Base-by-base conservation (phyloP, 371 early-diverging fungal genomes). In the Mortierella sp. region DNA sequence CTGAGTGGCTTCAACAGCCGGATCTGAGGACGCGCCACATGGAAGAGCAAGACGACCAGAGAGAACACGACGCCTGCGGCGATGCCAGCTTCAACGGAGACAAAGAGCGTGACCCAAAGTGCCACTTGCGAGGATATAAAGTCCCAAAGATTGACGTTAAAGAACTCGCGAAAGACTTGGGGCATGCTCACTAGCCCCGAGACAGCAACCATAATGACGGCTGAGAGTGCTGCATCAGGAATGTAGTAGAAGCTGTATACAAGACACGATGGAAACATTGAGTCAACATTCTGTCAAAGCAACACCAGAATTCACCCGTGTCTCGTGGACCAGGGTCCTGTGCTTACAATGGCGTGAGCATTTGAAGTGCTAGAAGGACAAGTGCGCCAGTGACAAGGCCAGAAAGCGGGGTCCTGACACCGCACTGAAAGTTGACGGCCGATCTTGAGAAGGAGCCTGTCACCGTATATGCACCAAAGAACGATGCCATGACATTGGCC, bases 381-480 rank as follows among this genome's bases (percentile, higher is more conserved):
- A 94, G 82, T 21, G 82, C 59, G 5, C 85, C 93, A 2, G 93
- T 90, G 76, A 94, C 86, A 19, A 94, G 72, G 38, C 93, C 92
- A 6, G 93, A 93, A 19, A 93, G 73, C 2, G 97, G 95, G 0
- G 95, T 91, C 39, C 90, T 84, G 31, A 93, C 95, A 16, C 95
- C 95, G 5, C 91, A 87, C 51, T 88, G 83, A 60, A 87, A 83
- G 72, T 93, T 93, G 69, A 96, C 89, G 24, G 95, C 93, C 0
- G 94, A 91, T 57, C 97, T 89, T 18, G 93, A 92, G 69, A 97
- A 95, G 3, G 95, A 93, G 19, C 96, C 96, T 31, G 95, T 94
- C 9, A 90, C 90, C 14, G 96, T 92, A 79, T 89, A 94, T 0
- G 89, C 92, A 47, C 92, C 90, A 78, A 96, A 89, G 84, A 95